Evolutionary conservation across 805 yeast genomes (phyloP).

Genomic region (Candida piceae): DNA sequence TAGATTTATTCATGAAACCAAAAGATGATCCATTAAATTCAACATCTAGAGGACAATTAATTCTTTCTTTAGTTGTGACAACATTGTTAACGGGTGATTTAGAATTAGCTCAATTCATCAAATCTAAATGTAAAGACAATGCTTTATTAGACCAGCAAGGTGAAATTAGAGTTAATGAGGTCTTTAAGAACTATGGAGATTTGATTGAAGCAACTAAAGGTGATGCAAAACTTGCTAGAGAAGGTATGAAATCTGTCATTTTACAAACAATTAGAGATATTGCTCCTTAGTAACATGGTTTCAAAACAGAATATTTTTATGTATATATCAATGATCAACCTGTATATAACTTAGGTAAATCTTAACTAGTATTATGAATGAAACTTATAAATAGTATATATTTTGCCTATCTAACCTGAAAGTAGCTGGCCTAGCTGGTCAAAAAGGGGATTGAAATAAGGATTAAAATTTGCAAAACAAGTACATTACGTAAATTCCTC

Average conservation of each 20-base stretch:
- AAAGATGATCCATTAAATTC: constrained; percentile 9
- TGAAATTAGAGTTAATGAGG: constrained; percentile 19
- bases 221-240: constrained; percentile 13
- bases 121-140: constrained; percentile 25
- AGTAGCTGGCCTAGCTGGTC: no score
- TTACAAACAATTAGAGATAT: constrained; percentile 12
- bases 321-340: no score
- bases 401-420: no score
- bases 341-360: no score
- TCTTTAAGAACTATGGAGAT: constrained; percentile 30
- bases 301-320: no score
- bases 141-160: constrained; percentile 18
- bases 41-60: constrained; percentile 18
- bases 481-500: no score
- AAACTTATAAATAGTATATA: no score
- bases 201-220: constrained; percentile 16
- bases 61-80: constrained; percentile 24
- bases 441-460: no score
- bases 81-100: constrained; percentile 23
- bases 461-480: no score
- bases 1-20: constrained; percentile 17
- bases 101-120: constrained; percentile 29
- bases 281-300: no score
- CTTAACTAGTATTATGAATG: no score
- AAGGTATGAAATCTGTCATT: constrained; percentile 11